Conservation (phyloP, 2,329 filamentous ascomycete genomes). For the Cladosporium oxysporum region DNA sequence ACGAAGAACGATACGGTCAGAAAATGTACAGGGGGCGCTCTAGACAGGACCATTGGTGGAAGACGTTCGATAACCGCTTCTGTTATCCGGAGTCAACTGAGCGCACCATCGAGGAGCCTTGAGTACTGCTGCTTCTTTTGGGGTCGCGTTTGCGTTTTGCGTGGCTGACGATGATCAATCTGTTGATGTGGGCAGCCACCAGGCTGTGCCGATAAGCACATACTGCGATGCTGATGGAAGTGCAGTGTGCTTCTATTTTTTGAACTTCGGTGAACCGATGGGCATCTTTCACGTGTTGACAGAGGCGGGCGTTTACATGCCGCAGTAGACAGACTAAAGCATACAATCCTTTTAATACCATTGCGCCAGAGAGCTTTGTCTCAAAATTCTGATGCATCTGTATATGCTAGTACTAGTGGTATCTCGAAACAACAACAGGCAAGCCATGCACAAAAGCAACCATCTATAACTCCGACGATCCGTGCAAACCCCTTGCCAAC, state of each 20-base stretch:
- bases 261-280: too few relatives aligned
- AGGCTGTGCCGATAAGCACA: neutral
- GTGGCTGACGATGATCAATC: neutral
- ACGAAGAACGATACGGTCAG: neutral
- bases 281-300: too few relatives aligned
- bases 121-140: neutral
- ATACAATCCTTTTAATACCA: too few relatives aligned
- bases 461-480: neutral
- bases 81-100: neutral
- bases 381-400: neutral
- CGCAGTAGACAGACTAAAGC: too few relatives aligned
- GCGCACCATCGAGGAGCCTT: neutral
- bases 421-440: neutral
- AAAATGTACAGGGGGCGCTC: neutral
- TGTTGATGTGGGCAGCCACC: neutral
- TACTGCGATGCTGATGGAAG: neutral
- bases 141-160: neutral
- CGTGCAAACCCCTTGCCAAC: neutral
- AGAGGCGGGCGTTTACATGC: too few relatives aligned
- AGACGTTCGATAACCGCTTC: neutral
- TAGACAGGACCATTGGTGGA: neutral
- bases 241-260: too few relatives aligned
- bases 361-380: neutral
- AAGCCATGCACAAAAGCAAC: neutral
- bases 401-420: slow-evolving; percentile 5